Base-by-base conservation (phyloP, 805 yeast genomes). In the Candida hungchunana region DNA sequence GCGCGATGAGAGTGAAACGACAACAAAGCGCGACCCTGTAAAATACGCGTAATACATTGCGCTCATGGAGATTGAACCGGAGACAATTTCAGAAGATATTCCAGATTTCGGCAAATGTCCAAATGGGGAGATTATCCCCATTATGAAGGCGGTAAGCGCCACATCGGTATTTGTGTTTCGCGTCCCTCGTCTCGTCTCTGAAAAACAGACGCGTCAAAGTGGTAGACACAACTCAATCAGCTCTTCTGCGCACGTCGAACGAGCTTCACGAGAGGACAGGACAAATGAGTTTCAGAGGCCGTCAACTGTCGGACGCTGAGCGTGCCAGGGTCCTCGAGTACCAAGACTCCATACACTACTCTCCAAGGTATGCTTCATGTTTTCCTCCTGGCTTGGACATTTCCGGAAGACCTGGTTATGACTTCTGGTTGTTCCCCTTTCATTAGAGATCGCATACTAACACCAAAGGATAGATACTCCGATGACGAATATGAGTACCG, bases 311-410 rank as follows among this genome's bases (percentile, higher is more conserved):
- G 2, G 90, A 84, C 25, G 68, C 79, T 19, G 98, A 93, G 59
- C 69, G 94, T 46, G 86, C 88, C 23, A 78, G 90, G 34, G 81
- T 90, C 26, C 76, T 83, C 50, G 96, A 90, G 57, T 93, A 87
- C 57, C 94, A 85, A 57, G 97, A 93, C 38, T 76, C 82, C 60
- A 93, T 93, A 51, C 96, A 93, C 61, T 93, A 93, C 58, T 86
- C 96, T 8, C 93, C 94, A 39, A 66, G 80, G 70, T 66, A 39
- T 13, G 68, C 54, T 4, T n/a, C n/a, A n/a, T n/a, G n/a, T n/a
- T n/a, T n/a, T n/a, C n/a, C n/a, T n/a, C n/a, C n/a, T n/a, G n/a
- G n/a, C n/a, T n/a, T n/a, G n/a, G n/a, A n/a, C n/a, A n/a, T n/a
- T n/a, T n/a, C n/a, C n/a, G n/a, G n/a, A n/a, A n/a, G n/a, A n/a